Percentiles rank a stretch among this genome's conserved stretches.
These are phyloP conservation scores for Volvariella volvacea DNA, from an alignment of 1,284 basidiomycete genomes.

Conservation along the genomic window DNA sequence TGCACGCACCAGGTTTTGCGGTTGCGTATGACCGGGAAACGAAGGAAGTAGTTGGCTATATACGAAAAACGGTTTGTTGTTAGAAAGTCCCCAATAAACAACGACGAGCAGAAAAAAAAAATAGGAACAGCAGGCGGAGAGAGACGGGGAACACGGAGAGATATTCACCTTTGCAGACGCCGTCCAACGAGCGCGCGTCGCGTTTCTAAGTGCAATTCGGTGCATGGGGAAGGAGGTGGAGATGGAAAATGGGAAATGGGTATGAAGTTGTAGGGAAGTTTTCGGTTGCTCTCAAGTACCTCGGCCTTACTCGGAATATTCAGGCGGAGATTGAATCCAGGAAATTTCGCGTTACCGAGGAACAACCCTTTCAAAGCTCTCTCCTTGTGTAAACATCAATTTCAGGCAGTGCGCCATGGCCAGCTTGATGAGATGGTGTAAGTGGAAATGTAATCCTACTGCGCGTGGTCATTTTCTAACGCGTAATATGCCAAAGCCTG, in stretches of 20 bases:
- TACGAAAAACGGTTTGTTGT: slow-evolving; percentile 16
- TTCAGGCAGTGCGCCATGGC: slow-evolving; percentile 19
- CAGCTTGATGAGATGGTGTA: slow-evolving; percentile 22
- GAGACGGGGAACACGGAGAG: slow-evolving; percentile 8
- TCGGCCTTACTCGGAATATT: slow-evolving; percentile 41
- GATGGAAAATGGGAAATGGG: slow-evolving; percentile 34
- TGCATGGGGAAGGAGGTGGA: slow-evolving; percentile 67
- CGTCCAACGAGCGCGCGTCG: slow-evolving; percentile 68
- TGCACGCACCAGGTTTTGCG: slow-evolving; percentile 86
- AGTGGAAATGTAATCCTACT: slow-evolving; percentile 9
- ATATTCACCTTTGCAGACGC: slow-evolving; percentile 52
- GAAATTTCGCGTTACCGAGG: slow-evolving; percentile 22
- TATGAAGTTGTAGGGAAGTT: slow-evolving; percentile 31
- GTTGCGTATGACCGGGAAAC: slow-evolving; percentile 88
- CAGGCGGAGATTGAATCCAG: slow-evolving; percentile 20
- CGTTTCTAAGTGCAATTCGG: slow-evolving; percentile 82
- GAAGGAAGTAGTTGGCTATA: slow-evolving; percentile 43
- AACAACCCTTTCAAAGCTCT: slow-evolving; percentile 19
- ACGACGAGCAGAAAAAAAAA: slow-evolving; percentile 11
- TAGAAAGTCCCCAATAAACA: slow-evolving; percentile 20
- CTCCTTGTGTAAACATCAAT: too few relatives aligned
- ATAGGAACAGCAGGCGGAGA: slow-evolving; percentile 7
- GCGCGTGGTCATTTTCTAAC: not conserved
- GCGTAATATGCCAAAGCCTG: slow-evolving; percentile 10
- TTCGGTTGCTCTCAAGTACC: slow-evolving; percentile 22